A percentile compares a stretch with the other conserved stretches of the same genome.
Conservation (phyloP, 139 green algal species). For the Closterium sp. region DNA sequence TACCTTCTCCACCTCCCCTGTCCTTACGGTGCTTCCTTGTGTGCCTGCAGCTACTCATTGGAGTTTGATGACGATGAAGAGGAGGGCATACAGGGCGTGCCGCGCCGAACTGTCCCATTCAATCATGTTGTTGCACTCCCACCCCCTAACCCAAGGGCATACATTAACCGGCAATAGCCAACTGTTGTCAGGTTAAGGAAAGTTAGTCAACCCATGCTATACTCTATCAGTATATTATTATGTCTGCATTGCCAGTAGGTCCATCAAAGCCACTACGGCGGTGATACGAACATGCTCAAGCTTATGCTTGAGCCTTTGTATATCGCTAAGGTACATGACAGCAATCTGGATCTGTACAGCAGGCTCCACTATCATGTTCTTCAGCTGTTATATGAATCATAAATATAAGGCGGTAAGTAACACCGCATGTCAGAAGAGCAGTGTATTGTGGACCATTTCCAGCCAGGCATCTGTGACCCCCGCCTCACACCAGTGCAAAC, state of each 20-base stretch:
- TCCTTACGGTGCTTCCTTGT: neutral
- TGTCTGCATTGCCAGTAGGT: too few species aligned
- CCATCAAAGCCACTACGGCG: neutral
- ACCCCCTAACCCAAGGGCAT: neutral
- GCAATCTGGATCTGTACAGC: neutral
- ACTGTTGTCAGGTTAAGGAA: too few species aligned
- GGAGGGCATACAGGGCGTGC: slow-evolving; percentile 46
- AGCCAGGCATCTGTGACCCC: slow-evolving; percentile 28
- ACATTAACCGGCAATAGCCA: neutral
- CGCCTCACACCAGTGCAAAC: slow-evolving; percentile 23
- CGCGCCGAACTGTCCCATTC: slow-evolving; percentile 42
- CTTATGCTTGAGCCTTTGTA: neutral
- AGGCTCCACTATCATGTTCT: too few species aligned
- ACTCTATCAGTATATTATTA: too few species aligned
- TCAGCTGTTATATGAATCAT: too few species aligned
- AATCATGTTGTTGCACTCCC: slow-evolving; percentile 35
- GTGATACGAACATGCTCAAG: neutral
- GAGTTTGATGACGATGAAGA: slow-evolving; percentile 55
- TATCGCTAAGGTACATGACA: too few species aligned
- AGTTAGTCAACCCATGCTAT: too few species aligned
- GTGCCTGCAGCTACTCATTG: slow-evolving; percentile 38
- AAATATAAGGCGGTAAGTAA: too few species aligned
- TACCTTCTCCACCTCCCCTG: neutral
- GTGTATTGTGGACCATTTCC: slow-evolving; percentile 22
- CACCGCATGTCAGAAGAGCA: neutral